Percentiles rank a stretch among this genome's conserved stretches.
These are phyloP conservation scores for Fusarium anthophilum DNA, from an alignment of 2,329 filamentous ascomycete species.

Conservation along the genomic window DNA sequence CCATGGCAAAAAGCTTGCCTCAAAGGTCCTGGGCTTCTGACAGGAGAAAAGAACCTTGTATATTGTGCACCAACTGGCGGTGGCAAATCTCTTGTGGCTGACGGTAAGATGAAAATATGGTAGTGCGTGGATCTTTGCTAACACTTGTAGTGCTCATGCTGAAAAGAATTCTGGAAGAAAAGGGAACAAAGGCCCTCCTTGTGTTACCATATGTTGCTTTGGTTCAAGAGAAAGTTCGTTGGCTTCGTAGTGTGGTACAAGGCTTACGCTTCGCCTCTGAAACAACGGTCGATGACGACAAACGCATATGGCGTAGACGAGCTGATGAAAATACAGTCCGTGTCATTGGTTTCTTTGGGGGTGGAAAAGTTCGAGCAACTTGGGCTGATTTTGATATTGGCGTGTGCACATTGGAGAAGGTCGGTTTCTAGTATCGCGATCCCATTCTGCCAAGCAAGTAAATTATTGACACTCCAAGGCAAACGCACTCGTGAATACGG, in stretches of 20 bases:
- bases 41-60: conserved; percentile 75
- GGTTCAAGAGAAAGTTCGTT: conserved; percentile 81
- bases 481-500: conserved; percentile 76
- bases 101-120: conserved; percentile 50
- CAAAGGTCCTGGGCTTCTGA: conserved; percentile 71
- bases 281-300: conserved; percentile 47
- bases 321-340: conserved; percentile 68
- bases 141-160: conserved; percentile 70
- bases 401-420: conserved; percentile 83
- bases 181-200: conserved; percentile 73
- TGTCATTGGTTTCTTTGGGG: conserved; percentile 79
- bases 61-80: conserved; percentile 83
- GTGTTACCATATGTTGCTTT: conserved; percentile 82
- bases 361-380: conserved; percentile 70
- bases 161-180: conserved; percentile 72
- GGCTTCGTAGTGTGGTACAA: conserved; percentile 74
- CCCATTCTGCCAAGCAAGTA: background rate
- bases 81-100: conserved; percentile 79
- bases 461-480: conserved; percentile 58
- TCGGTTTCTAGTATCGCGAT: conserved; percentile 11
- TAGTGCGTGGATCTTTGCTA: conserved; percentile 7
- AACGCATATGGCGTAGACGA: conserved; percentile 62
- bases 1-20: conserved; percentile 83
- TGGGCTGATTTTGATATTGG: conserved; percentile 83
- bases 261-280: conserved; percentile 58